Base-by-base conservation (phyloP, 2,329 filamentous ascomycete genomes). In the Aspergillus novofumigatus region DNA sequence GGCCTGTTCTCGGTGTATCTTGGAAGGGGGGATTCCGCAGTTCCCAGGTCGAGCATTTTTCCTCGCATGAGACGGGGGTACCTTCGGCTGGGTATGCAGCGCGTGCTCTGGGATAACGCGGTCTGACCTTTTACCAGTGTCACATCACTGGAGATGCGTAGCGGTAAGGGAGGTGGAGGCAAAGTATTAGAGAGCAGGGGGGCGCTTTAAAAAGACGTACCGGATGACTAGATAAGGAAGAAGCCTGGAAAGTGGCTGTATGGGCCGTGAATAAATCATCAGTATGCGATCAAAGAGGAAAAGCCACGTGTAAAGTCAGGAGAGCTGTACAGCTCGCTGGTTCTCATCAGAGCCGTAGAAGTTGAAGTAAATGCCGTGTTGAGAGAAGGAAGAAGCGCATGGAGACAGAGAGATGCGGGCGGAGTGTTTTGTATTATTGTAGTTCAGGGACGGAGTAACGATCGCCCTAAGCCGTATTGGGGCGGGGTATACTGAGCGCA, bases 101-200 rank as follows among this genome's bases (percentile, higher is more conserved):
- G 29, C 50, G 51, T 59, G 47, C 41, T 58, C 55, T 55, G 48
- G 61, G 51, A 25, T 56, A 52, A 58, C 61, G 62, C 60, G 64
- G 71, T 77, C 75, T 72, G 75, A 77, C 74, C 75, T 77, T 77
- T 77, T 77, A 77, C 75, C 75, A 77, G 69, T 64, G 63, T 71
- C 56, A 58, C 75, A 77, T 77, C 75, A 75, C 72, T 57, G 74
- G 75, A 77, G 72, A 71, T 53, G 44, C 21, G 11, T 47, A 47
- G 44, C 23, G 44, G 23, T 47, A 14, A 23, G 1, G 21, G 10
- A 17, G 20, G 3, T 49, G 47, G 26, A 49, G 35, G 50, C 26
- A 51, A 50, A 52, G 45, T 14, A 38, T 26, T 35, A 28, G 35
- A 11, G 49, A 32, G 47, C 25, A 28, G 48, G 17, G 25, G 20